Conservation (phyloP, 176 grass and related monocot genomes). For the Hyparrhenia diplandra region DNA sequence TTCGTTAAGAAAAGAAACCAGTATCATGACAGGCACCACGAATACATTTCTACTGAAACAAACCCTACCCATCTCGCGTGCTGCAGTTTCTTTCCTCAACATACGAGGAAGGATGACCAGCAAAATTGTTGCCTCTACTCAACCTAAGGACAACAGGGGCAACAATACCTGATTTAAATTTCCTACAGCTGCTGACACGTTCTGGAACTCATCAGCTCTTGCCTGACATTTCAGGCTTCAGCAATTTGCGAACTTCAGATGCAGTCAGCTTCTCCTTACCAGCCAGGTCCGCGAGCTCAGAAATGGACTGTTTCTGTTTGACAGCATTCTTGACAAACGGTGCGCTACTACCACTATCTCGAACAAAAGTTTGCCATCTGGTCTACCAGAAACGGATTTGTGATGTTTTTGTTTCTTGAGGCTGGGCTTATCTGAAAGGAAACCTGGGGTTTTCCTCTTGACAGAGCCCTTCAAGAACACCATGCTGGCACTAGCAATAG, state of each 20-base stretch:
- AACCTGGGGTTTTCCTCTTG: conserved; percentile 51
- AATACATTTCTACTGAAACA: not conserved
- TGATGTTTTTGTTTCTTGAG: conserved; percentile 32
- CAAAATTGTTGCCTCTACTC: conserved; percentile 34
- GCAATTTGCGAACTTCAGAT: conserved; percentile 62
- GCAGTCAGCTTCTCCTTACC: conserved; percentile 63
- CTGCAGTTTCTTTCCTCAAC: conserved; percentile 5
- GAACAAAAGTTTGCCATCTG: conserved; percentile 34
- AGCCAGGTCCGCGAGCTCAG: conserved; percentile 74
- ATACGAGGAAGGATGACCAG: not conserved
- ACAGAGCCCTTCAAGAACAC: conserved; percentile 35
- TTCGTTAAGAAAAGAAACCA: not conserved
- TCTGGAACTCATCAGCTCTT: conserved; percentile 11
- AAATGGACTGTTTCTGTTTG: conserved; percentile 46
- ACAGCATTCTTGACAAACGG: conserved; percentile 47
- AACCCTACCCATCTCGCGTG: not conserved
- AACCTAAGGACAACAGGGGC: conserved; percentile 14
- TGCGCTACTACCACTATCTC: conserved; percentile 21
- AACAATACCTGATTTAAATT: not conserved
- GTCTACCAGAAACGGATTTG: conserved; percentile 17
- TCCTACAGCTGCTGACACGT: conserved; percentile 2
- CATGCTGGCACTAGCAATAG: not conserved
- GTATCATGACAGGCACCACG: not conserved
- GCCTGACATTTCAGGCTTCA: conserved; percentile 52
- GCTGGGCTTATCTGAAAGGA: conserved; percentile 38